phyloP scores from a whole-genome alignment of 2,329 filamentous ascomycete species.

The Amylocarpus encephaloides region DNA sequence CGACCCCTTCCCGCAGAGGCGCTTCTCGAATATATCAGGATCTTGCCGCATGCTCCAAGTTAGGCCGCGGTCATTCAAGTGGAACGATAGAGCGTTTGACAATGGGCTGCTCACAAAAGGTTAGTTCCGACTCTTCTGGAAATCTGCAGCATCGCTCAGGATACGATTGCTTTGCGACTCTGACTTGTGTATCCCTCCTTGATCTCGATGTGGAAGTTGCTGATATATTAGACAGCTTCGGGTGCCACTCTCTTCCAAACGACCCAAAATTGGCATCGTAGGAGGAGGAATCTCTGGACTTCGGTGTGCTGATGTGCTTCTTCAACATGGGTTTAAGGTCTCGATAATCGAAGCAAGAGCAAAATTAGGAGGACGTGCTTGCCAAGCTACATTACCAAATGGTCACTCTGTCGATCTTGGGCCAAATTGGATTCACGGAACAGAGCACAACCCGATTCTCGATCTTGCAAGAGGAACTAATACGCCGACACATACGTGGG shows the following conservation, averaged over 20 bases:
- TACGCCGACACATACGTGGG: slow-evolving; percentile 41
- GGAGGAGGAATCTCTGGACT: slow-evolving; percentile 52
- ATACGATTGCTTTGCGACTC: neutral
- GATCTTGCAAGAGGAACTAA: slow-evolving; percentile 44
- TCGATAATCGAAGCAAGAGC: slow-evolving; percentile 52
- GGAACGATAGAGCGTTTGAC: slow-evolving; percentile 6
- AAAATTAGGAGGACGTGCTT: slow-evolving; percentile 43
- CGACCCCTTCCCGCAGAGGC: slow-evolving; percentile 17
- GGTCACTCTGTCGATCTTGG: slow-evolving; percentile 25
- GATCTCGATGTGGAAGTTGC: neutral
- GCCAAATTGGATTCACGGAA: slow-evolving; percentile 32
- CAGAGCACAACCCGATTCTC: slow-evolving; percentile 41
- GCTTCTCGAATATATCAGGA: slow-evolving; percentile 24
- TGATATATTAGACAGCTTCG: slow-evolving; percentile 2
- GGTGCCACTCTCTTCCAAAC: neutral
- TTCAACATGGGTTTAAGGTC: slow-evolving; percentile 46
- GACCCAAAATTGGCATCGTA: slow-evolving; percentile 37
- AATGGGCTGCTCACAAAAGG: slow-evolving; percentile 14
- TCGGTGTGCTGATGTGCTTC: slow-evolving; percentile 48
- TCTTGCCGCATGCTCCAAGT: slow-evolving; percentile 15
- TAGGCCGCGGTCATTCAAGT: slow-evolving; percentile 4
- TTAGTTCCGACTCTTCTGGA: slow-evolving; percentile 1
- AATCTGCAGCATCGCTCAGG: neutral
- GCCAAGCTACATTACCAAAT: slow-evolving; percentile 23
- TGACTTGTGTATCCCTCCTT: neutral